Evolutionary conservation across 768 basidiomycete genomes (phyloP), one percentile per base, ranked within the genome.

Genomic region (Leccinum boreale): DNA sequence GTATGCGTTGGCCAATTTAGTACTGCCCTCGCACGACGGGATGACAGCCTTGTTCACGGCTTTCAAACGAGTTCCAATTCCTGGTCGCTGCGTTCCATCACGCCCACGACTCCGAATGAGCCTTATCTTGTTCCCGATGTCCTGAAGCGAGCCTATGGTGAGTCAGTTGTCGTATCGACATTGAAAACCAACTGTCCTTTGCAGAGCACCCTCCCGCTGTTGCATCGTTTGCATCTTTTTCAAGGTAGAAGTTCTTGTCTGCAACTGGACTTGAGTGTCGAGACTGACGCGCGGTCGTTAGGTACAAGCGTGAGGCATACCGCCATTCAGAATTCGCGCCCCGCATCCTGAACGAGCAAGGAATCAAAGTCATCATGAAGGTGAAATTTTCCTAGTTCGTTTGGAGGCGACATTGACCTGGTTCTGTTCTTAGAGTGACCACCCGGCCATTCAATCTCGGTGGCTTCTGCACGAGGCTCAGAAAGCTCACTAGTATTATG

Each of bases 401-500:
- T 63, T 4, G 23, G 36, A 36, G 4, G 19, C 9, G 47, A 46
- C 26, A 5, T 42, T 58, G 21, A 61, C 24, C 36, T 9, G 7
- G 14, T 39, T 3, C n/a, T 24, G 7, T 52, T 36, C 9, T 8
- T 57, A 89, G 87, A 86, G 85, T 52, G 85, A 88, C 62, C 87
- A 89, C 62, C 82, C 86, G 1, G 78, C 73, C 2, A 64, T 85
- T 49, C 82, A 92, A 56, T 87, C 87, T 5, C 83, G 92, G 5
- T 86, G 87, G 72, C 78, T 95, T 10, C 67, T 92, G 21, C 89
- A 85, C 62, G 92, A 95, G 70, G 92, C 92, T 4, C 90, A 92
- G 64, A 89, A 90, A 71, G 90, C 88, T 1, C 84, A 88, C 67
- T n/a, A n/a, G n/a, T 88, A 86, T 68, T 92, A 89, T 64, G 91